phyloP scores from a whole-genome alignment of 768 basidiomycete genomes.

The Vararia minispora region DNA sequence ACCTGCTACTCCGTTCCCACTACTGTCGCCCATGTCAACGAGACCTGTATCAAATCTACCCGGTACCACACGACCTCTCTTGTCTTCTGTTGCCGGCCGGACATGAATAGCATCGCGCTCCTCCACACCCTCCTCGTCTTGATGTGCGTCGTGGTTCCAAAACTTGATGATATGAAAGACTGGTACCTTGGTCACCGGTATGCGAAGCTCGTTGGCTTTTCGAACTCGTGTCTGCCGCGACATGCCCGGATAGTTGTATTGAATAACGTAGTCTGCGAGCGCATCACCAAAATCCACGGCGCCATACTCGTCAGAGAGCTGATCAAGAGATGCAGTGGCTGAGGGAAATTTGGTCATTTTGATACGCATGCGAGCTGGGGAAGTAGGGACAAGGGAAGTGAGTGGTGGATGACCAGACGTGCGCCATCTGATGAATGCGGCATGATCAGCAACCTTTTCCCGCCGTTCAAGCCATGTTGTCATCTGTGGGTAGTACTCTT shows the following conservation, averaged over 20 bases:
- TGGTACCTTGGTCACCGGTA: not conserved
- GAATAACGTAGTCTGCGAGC: not conserved
- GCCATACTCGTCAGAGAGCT: not conserved
- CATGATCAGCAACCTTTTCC: not conserved
- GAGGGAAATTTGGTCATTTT: not conserved
- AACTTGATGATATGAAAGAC: not conserved
- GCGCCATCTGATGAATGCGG: not conserved
- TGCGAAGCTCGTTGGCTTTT: not conserved
- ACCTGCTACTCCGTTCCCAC: not conserved
- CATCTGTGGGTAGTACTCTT: not conserved
- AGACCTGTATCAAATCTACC: not conserved
- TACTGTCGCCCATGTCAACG: not conserved
- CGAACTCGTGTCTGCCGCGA: not conserved
- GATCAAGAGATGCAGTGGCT: not conserved
- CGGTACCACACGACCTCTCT: not conserved
- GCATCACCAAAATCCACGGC: not conserved
- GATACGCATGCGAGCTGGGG: not conserved
- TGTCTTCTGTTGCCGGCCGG: not conserved
- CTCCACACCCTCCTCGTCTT: not conserved
- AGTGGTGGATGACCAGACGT: not conserved
- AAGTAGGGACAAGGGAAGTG: not conserved
- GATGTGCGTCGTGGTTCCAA: not conserved
- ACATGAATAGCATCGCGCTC: not conserved
- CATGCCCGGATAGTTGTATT: not conserved
- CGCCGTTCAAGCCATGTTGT: not conserved